Evolutionary conservation across 306 rosid genomes (phyloP).

Genomic region (Gleditsia sinensis): DNA sequence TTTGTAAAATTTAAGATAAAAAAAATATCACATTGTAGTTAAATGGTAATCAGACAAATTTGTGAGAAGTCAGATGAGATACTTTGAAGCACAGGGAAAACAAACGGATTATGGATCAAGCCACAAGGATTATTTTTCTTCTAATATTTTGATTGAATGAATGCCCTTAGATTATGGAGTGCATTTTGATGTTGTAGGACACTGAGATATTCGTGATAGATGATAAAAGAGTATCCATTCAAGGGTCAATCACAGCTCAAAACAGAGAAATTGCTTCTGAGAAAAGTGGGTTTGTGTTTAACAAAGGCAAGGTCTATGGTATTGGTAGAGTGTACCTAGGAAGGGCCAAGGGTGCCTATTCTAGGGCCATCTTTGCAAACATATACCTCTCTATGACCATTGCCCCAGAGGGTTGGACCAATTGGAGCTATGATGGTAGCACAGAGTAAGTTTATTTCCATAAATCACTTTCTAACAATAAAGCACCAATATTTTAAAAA

Average conservation of each 20-base stretch:
- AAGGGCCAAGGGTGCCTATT: slow-evolving; percentile 43
- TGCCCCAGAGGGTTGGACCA: slow-evolving; percentile 57
- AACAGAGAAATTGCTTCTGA: not conserved
- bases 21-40: too few species aligned
- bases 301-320: slow-evolving; percentile 40
- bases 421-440: slow-evolving; percentile 51
- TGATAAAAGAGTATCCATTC: not conserved
- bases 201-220: slow-evolving; percentile 20
- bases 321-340: slow-evolving; percentile 10
- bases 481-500: too few species aligned
- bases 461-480: too few species aligned
- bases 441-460: slow-evolving; percentile 46
- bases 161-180: not conserved
- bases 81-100: too few species aligned
- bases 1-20: too few species aligned
- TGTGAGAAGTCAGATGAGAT: too few species aligned
- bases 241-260: slow-evolving; percentile 9
- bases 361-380: slow-evolving; percentile 52
- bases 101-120: too few species aligned
- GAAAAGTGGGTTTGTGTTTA: slow-evolving; percentile 43
- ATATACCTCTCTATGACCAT: slow-evolving; percentile 55
- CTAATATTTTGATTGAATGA: not conserved
- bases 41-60: too few species aligned
- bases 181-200: slow-evolving; percentile 41
- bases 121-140: too few species aligned